Conservation (phyloP, 1,284 basidiomycete genomes). For the Fomitiporia mediterranea region DNA sequence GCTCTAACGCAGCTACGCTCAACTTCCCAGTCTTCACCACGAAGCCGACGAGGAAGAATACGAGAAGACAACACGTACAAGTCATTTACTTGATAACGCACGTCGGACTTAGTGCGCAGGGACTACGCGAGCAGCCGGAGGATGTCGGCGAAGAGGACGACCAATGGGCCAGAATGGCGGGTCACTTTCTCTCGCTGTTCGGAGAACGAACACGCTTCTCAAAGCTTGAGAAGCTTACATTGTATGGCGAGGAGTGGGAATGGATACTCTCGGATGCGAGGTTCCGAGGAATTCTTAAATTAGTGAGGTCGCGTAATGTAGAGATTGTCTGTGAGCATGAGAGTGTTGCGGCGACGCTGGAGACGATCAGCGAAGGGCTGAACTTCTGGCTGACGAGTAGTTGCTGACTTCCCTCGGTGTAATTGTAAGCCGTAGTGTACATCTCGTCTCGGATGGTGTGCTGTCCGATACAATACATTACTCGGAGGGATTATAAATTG, state of each 20-base stretch:
- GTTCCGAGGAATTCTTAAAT: not conserved
- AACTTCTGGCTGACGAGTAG: not conserved
- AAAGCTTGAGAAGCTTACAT: not conserved
- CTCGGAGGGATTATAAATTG: too few relatives aligned
- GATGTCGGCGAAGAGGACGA: not conserved
- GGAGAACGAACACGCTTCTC: not conserved
- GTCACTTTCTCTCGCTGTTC: not conserved
- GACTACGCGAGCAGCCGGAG: not conserved
- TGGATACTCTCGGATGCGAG: not conserved
- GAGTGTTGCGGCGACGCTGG: not conserved
- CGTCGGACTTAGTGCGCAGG: not conserved
- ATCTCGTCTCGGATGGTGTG: too few relatives aligned
- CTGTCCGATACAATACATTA: too few relatives aligned
- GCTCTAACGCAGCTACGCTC: not conserved
- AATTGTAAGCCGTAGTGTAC: not conserved
- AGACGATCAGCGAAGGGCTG: not conserved
- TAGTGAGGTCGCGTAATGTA: not conserved
- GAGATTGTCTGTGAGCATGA: not conserved
- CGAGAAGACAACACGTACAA: not conserved
- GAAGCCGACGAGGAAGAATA: slow-evolving; percentile 3
- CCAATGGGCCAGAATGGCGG: not conserved
- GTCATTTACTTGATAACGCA: slow-evolving; percentile 5
- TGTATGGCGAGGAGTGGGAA: slow-evolving; percentile 11
- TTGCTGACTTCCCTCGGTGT: too few relatives aligned
- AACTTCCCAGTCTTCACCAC: slow-evolving; percentile 4